Base-by-base conservation (phyloP, 495 filamentous ascomycete species). In the Lindgomyces ingoldianus region DNA sequence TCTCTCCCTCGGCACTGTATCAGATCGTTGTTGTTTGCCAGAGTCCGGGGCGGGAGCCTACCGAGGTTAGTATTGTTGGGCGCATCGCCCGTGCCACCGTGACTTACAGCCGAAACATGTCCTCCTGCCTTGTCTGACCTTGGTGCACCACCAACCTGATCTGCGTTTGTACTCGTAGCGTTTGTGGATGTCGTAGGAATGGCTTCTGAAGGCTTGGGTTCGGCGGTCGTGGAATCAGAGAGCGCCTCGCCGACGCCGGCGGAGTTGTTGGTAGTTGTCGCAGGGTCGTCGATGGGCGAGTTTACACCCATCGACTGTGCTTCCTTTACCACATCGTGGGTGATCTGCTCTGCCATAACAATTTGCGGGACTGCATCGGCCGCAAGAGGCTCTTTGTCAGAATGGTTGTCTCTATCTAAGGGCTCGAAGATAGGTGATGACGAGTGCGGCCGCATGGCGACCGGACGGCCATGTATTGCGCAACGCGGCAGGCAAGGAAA, bases 271-370 rank as follows among this genome's bases (percentile, higher is more conserved):
- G 77, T 81, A 73, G 77, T 80, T 80, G 80, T 85, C 83, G 81
- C 85, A 87, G 82, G 78, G 82, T 82, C 85, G 83, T 85, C 87
- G 84, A 85, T 85, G 79, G 83, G 82, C 85, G 84, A 85, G 77
- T 76, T 72, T 74, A 84, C 84, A 84, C 86, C 84, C 81, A 85
- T 83, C 87, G 86, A 89, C 87, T 79, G 80, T 80, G 81, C 82
- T 84, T 86, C 79, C 81, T 87, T 83, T 88, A 89, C 86, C 87
- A 89, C 87, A 89, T 89, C 83, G 80, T 86, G 85, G 81, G 75
- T 79, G 75, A 75, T 83, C 83, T 85, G 84, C 85, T 89, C 86
- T 89, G 87, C 87, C 87, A 89, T 89, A 88, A 88, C 87, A 89
- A 87, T 81, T 75, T 80, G 79, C 76, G 83, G 77, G 74, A 79